A percentile compares a stretch with the other conserved stretches of the same genome.
phyloP scores from a whole-genome alignment of 208 protist species.

The Leishmania aethiopica region DNA sequence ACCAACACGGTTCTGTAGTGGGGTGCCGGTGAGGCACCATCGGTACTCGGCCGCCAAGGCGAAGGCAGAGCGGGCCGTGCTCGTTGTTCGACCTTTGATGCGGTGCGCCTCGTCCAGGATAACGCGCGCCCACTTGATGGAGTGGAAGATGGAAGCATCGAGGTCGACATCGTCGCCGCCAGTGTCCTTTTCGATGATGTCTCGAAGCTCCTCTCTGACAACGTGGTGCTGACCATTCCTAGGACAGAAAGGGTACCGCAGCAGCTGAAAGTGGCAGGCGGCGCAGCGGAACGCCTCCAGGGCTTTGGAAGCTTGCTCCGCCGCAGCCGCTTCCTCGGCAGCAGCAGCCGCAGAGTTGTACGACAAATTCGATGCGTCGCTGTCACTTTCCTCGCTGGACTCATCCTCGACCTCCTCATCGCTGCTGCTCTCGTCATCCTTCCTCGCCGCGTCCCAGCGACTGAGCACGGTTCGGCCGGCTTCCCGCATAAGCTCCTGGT shows the following conservation, averaged over 20 bases:
- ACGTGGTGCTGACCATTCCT: constrained; percentile 87
- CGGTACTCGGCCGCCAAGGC: constrained; percentile 75
- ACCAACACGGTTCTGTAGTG: constrained; percentile 97
- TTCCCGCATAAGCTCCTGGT: constrained; percentile 89
- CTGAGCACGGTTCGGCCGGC: constrained; percentile 84
- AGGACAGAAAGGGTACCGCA: constrained; percentile 88
- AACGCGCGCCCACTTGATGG: constrained; percentile 86
- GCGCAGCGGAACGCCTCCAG: constrained; percentile 58
- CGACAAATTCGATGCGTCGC: constrained; percentile 13
- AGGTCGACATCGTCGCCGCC: constrained; percentile 78
- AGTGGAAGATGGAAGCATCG: constrained; percentile 74
- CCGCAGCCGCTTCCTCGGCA: constrained; percentile 35
- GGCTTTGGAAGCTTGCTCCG: constrained; percentile 26
- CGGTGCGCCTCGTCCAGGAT: constrained; percentile 94
- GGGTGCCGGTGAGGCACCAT: constrained; percentile 96
- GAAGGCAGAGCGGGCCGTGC: constrained; percentile 85
- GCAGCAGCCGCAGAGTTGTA: constrained; percentile 41
- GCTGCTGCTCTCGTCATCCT: constrained; percentile 26
- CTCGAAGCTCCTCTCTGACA: constrained; percentile 53
- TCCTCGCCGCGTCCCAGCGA: constrained; percentile 65
- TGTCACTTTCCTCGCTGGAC: constrained; percentile 6
- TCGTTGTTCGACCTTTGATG: constrained; percentile 91
- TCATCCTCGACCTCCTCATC: constrained; percentile 21
- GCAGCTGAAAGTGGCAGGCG: constrained; percentile 75
- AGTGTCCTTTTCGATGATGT: constrained; percentile 81